A percentile compares a stretch with the other conserved stretches of the same genome.
These are phyloP conservation scores for Monosporozyma servazzii DNA, from an alignment of 805 yeast genomes.

Conservation along the genomic window DNA sequence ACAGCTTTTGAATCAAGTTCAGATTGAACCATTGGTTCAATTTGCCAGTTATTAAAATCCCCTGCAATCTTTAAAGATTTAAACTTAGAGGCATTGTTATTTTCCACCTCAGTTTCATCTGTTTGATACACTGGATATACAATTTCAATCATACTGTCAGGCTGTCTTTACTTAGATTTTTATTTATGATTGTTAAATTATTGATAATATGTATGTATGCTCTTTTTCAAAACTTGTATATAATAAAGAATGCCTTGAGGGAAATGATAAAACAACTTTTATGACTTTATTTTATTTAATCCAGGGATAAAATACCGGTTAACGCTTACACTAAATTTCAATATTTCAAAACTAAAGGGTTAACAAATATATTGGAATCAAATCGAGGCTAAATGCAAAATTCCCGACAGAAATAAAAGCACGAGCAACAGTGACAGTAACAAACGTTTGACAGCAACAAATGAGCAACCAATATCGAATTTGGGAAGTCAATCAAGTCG, in stretches of 20 bases:
- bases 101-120: neutral
- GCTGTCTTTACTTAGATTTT: neutral
- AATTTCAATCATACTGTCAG: slow-evolving; percentile 4
- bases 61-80: slow-evolving; percentile 31
- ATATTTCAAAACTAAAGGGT: neutral
- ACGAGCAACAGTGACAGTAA: neutral
- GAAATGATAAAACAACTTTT: neutral
- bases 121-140: slow-evolving; percentile 1
- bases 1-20: slow-evolving; percentile 14
- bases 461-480: neutral
- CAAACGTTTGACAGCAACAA: neutral
- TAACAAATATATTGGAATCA: neutral
- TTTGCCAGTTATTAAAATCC: slow-evolving; percentile 30
- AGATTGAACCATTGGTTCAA: slow-evolving; percentile 6
- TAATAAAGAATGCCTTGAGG: neutral
- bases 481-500: no score
- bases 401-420: neutral
- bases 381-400: neutral
- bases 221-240: neutral
- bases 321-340: neutral
- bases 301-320: neutral
- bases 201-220: neutral
- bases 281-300: neutral
- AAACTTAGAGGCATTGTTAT: neutral
- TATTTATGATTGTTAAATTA: neutral